Conservation (phyloP, 2,329 filamentous ascomycete genomes). For the Huntiella moniliformis region DNA sequence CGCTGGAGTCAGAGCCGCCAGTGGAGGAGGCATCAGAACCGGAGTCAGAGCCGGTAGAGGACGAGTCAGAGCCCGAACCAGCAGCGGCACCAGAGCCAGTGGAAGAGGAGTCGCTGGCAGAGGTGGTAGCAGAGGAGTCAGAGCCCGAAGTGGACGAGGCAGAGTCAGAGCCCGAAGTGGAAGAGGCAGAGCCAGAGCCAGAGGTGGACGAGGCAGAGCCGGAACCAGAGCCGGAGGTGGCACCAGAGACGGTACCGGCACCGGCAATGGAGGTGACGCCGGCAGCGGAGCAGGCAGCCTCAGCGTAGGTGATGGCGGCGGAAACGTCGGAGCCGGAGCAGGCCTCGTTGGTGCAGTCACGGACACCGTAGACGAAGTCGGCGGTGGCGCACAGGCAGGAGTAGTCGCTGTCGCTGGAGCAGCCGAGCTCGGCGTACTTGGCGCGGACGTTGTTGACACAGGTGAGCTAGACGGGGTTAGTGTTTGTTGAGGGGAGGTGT, state of each 20-base stretch:
- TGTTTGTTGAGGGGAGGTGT: background rate
- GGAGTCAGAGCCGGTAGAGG: constrained; percentile 3
- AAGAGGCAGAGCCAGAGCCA: constrained; percentile 12
- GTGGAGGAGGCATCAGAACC: constrained; percentile 1
- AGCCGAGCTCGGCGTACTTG: constrained; percentile 27
- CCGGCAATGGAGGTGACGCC: constrained; percentile 8
- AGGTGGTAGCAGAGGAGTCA: background rate
- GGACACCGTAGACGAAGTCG: constrained; percentile 30
- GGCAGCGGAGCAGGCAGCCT: constrained; percentile 20
- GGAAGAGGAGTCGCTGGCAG: background rate
- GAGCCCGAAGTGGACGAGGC: constrained; percentile 12
- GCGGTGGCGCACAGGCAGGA: constrained; percentile 28
- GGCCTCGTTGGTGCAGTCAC: constrained; percentile 29
- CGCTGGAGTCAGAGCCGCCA: background rate
- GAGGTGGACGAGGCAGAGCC: background rate
- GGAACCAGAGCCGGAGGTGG: constrained; percentile 6
- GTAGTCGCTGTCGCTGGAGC: constrained; percentile 21
- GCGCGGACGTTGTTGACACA: constrained; percentile 33
- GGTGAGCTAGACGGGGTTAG: constrained; percentile 20
- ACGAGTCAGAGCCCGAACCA: background rate
- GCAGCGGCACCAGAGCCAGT: background rate
- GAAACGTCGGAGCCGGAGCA: constrained; percentile 22
- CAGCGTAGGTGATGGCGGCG: constrained; percentile 22
- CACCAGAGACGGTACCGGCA: constrained; percentile 13
- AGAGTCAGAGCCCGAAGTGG: constrained; percentile 14